Percentiles rank a stretch among this genome's conserved stretches.
phyloP scores from a whole-genome alignment of 2,329 filamentous ascomycete species.

The Fusarium aywerte region DNA sequence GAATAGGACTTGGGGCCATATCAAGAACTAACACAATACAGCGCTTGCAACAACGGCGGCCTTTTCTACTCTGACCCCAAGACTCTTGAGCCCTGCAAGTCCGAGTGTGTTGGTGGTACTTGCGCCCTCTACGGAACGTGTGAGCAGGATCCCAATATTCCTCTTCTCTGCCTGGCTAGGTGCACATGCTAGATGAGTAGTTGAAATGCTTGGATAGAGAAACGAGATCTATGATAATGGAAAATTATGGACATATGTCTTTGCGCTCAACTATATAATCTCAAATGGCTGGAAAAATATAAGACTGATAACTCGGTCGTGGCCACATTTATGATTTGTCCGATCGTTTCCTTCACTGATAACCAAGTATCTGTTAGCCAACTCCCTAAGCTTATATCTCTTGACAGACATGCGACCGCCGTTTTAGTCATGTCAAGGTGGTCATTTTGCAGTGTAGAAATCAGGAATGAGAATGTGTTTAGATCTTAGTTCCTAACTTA shows the following conservation, averaged over 20 bases:
- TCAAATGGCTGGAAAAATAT: too few relatives aligned
- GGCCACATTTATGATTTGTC: too few relatives aligned
- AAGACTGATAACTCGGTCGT: too few relatives aligned
- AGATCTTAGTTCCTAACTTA: too few relatives aligned
- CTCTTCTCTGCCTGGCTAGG: constrained; percentile 6
- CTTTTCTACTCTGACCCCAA: constrained; percentile 19
- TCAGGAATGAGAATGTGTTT: too few relatives aligned
- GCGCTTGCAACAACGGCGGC: constrained; percentile 8
- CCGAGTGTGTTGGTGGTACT: constrained; percentile 5
- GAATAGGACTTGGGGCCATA: accelerated
- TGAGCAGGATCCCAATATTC: not conserved
- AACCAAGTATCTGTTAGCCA: too few relatives aligned
- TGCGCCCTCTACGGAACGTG: not conserved
- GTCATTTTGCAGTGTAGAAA: too few relatives aligned
- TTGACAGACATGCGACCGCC: too few relatives aligned
- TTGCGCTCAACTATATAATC: not conserved
- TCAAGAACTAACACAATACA: not conserved
- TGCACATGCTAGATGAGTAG: not conserved
- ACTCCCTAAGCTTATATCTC: too few relatives aligned
- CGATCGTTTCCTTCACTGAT: too few relatives aligned
- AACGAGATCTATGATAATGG: not conserved
- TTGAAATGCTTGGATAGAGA: too few relatives aligned
- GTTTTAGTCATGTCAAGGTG: too few relatives aligned
- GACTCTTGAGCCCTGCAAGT: constrained; percentile 27
- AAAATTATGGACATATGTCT: not conserved